Evolutionary conservation across 73 alveolate genomes (phyloP).

Genomic region (Paramecium pentaurelia): DNA sequence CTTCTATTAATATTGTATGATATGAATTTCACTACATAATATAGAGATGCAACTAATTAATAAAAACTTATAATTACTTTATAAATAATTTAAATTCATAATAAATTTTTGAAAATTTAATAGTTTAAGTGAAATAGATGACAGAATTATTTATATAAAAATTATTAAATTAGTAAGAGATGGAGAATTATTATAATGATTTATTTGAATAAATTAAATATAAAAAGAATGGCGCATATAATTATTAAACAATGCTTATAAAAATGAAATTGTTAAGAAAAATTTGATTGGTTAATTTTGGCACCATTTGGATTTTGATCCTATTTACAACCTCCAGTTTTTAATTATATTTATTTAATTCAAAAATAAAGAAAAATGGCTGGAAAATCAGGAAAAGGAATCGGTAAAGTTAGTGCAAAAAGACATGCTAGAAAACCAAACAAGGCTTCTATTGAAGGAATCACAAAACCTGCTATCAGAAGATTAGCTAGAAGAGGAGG

Average conservation of each 20-base stretch:
- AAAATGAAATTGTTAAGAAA: neutral
- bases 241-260: neutral
- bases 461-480: constrained; percentile 85
- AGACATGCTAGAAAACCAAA: constrained; percentile 68
- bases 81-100: neutral
- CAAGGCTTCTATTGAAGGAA: constrained; percentile 78
- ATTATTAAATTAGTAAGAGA: neutral
- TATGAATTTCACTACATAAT: neutral
- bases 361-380: constrained; percentile 19
- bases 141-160: neutral
- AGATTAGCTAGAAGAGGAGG: constrained; percentile 96
- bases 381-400: constrained; percentile 69
- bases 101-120: neutral
- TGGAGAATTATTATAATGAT: neutral
- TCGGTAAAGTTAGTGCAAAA: constrained; percentile 74
- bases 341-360: neutral
- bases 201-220: neutral
- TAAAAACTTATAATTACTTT: neutral
- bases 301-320: neutral
- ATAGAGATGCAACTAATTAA: neutral
- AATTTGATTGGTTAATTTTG: constrained; percentile 6
- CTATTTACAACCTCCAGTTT: neutral
- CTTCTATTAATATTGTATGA: neutral
- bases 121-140: neutral
- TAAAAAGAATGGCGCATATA: neutral